Percentiles rank a stretch among this genome's conserved stretches.
phyloP scores from a whole-genome alignment of 2,329 filamentous ascomycete species.

The Exophiala alcalophila region DNA sequence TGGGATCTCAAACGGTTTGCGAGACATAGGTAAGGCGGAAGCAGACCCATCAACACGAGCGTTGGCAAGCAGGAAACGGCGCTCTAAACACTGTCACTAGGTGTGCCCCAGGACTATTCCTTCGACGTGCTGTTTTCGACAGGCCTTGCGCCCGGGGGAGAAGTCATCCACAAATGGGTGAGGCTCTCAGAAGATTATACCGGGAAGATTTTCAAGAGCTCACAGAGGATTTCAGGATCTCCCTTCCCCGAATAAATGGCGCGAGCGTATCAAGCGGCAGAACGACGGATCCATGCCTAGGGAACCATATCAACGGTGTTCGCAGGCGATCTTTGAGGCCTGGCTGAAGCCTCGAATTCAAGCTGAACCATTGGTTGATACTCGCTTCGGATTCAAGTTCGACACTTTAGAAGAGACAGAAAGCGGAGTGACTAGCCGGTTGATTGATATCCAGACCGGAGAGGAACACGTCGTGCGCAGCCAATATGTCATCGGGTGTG shows the following conservation, averaged over 20 bases:
- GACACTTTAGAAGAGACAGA: background rate
- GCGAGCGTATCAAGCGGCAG: conserved; percentile 22
- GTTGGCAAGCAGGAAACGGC: background rate
- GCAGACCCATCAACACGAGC: background rate
- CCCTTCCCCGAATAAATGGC: conserved; percentile 11
- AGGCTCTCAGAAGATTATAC: background rate
- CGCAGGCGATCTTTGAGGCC: conserved; percentile 36
- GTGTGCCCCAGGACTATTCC: conserved; percentile 2
- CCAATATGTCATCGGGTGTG: conserved; percentile 33
- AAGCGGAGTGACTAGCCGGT: too few species aligned
- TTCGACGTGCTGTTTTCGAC: conserved; percentile 3
- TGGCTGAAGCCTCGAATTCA: conserved; percentile 34
- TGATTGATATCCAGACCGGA: too few species aligned
- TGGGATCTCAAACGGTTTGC: background rate
- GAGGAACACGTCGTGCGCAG: conserved; percentile 25
- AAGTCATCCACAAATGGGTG: conserved; percentile 9
- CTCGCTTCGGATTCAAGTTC: conserved; percentile 33
- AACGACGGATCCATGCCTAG: conserved; percentile 36
- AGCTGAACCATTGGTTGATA: conserved; percentile 28
- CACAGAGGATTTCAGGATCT: background rate
- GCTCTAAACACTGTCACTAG: too few species aligned
- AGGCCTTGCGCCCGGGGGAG: conserved; percentile 5
- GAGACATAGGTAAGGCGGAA: background rate
- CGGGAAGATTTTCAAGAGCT: background rate
- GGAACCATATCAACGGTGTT: conserved; percentile 35